Evolutionary conservation across 2,329 filamentous ascomycete species (phyloP).

Genomic region (Aureobasidium sp.): DNA sequence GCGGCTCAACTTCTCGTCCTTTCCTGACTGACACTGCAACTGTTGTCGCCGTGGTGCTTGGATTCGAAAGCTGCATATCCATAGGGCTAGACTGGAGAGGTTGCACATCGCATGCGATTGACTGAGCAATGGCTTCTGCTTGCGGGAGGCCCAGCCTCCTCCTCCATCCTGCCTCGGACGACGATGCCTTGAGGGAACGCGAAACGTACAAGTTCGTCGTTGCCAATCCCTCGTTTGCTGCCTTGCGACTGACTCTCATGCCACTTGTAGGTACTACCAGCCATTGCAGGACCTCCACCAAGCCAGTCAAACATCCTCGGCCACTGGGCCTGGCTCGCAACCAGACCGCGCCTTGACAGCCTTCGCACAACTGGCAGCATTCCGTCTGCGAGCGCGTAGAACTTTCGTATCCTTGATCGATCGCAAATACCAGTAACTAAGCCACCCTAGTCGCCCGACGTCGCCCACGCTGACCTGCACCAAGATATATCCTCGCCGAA

Average conservation of each 20-base stretch:
- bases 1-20: background rate
- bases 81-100: too few species aligned
- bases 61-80: background rate
- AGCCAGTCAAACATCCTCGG: slow-evolving; percentile 20
- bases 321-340: slow-evolving; percentile 21
- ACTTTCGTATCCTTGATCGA: slow-evolving; percentile 50
- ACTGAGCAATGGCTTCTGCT: slow-evolving; percentile 10
- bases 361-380: slow-evolving; percentile 46
- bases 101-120: background rate
- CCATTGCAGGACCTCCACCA: slow-evolving; percentile 19
- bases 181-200: slow-evolving; percentile 16
- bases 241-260: background rate
- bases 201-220: slow-evolving; percentile 17
- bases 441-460: slow-evolving; percentile 33
- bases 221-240: background rate
- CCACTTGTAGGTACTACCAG: slow-evolving; percentile 17
- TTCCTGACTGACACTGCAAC: background rate
- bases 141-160: background rate
- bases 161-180: slow-evolving; percentile 3
- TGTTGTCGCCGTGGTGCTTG: background rate
- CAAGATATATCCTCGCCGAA: slow-evolving; percentile 45
- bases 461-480: background rate
- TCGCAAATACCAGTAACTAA: slow-evolving; percentile 41
- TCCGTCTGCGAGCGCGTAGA: slow-evolving; percentile 42
- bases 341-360: slow-evolving; percentile 37